Evolutionary conservation across 2,329 filamentous ascomycete species (phyloP).

Genomic region (Fusarium equiseti): DNA sequence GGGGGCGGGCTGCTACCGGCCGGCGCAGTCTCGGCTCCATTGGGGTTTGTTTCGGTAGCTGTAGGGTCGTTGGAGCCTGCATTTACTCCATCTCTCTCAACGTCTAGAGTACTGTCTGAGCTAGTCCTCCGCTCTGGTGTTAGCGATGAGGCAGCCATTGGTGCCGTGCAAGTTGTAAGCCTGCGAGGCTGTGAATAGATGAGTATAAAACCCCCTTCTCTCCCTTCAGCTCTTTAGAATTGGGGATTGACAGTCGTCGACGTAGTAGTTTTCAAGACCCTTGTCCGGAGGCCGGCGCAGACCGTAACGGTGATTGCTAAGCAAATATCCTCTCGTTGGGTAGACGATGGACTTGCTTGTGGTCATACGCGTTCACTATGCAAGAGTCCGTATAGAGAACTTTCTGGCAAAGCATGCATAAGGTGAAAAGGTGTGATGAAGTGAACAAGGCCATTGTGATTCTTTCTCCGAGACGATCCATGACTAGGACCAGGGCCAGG

Average conservation of each 20-base stretch:
- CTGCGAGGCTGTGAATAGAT: not conserved
- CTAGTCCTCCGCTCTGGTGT: conserved; percentile 42
- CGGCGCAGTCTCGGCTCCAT: conserved; percentile 21
- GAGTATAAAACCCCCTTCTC: not conserved
- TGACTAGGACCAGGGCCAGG: conserved; percentile 20
- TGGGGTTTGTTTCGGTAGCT: conserved; percentile 18
- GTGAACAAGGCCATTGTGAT: conserved; percentile 4
- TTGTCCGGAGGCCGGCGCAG: conserved; percentile 35
- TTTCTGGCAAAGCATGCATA: conserved; percentile 3
- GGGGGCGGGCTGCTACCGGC: conserved; percentile 22
- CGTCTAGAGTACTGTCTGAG: conserved; percentile 48
- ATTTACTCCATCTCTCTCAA: conserved; percentile 43
- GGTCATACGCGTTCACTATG: conserved; percentile 2
- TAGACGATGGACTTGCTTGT: not conserved
- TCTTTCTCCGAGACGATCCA: conserved; percentile 30
- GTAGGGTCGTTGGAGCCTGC: not conserved
- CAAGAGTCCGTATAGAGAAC: not conserved
- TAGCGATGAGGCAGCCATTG: conserved; percentile 29
- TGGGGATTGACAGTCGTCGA: conserved; percentile 21
- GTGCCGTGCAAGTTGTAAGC: conserved; percentile 8
- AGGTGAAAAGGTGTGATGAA: conserved; percentile 7
- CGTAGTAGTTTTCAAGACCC: conserved; percentile 19
- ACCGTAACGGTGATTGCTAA: conserved; percentile 39
- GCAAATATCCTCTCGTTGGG: conserved; percentile 6
- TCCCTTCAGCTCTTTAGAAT: not conserved